Evolutionary conservation across 179 eudicot species (phyloP).

Genomic region (Nepenthes alata): DNA sequence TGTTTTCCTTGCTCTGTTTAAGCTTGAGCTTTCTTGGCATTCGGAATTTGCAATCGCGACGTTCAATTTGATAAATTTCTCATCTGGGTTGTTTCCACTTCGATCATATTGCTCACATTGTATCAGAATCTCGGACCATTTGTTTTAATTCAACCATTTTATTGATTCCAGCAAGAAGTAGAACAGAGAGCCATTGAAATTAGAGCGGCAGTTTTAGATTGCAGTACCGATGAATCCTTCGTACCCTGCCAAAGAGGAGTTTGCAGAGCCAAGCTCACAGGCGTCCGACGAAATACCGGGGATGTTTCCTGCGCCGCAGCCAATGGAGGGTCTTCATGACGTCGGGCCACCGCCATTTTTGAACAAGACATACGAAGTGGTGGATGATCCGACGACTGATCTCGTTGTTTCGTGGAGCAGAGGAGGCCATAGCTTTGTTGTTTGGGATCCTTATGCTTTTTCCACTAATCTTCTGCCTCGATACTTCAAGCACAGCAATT

Average conservation of each 20-base stretch:
- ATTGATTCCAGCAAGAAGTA: too few species aligned
- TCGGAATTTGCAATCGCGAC: too few species aligned
- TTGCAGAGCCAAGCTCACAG: conserved; percentile 20
- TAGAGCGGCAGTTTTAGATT: neutral
- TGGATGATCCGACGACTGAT: conserved; percentile 51
- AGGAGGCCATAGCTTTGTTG: conserved; percentile 73
- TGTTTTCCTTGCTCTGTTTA: too few species aligned
- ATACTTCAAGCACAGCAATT: conserved; percentile 76
- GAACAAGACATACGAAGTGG: conserved; percentile 75
- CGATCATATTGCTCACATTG: too few species aligned
- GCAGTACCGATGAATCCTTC: conserved; percentile 25
- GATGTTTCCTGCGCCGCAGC: conserved; percentile 35
- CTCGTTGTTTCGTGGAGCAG: conserved; percentile 65
- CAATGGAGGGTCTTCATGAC: conserved; percentile 74
- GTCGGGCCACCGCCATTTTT: conserved; percentile 78
- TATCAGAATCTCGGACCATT: too few species aligned
- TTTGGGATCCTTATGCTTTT: conserved; percentile 80
- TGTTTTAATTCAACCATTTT: too few species aligned
- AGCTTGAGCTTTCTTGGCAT: too few species aligned
- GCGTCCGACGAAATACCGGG: conserved; percentile 7
- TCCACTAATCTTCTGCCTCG: conserved; percentile 53
- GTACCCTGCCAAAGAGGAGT: conserved; percentile 52
- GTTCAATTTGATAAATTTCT: too few species aligned
- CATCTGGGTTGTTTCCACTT: too few species aligned
- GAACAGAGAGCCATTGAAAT: too few species aligned